Evolutionary conservation across 139 green algal species (phyloP), one percentile per base, ranked within the genome.

Genomic region (Limnomonas spitsbergensis): DNA sequence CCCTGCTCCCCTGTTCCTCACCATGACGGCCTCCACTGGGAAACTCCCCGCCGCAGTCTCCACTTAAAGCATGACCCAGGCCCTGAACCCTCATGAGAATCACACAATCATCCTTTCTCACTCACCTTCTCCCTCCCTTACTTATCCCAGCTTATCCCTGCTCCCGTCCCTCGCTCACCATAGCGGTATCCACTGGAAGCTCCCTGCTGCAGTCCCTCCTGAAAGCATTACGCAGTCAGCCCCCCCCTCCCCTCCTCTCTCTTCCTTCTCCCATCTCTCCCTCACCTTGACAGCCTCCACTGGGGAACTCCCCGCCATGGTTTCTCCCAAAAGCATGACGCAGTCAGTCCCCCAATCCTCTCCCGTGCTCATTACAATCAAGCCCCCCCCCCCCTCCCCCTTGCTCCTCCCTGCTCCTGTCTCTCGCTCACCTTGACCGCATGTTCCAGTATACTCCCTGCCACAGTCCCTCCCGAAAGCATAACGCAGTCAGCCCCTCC

Each of bases 181-280:
- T 89, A 36, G 95, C 92, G 0, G 91, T 91, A 88, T 97, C 87
- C 31, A 97, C 84, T 36, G 94, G 86, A 96, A 98, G 53, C 80
- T 85, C 32, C 94, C 94, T 38, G 93, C 92, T 29, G 94, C 94
- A 14, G 94, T 99, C 88, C 99, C 96, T 42, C 95, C 89, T 2
- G 91, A 98, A 34, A 99, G 91, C 95, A 99, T 99, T 79, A 98
- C 94, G 81, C 93, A 97, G 89, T 98, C 94, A 1, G 94, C 97
- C 80, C 94, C 94, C 81, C 98, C 94, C 66, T 98, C 85, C 81
- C n/a, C 9, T 9, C 9, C 56, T 70, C 24, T 27, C 42, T 9
- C 42, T 9, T 27, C 42, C 6, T 9, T 9, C 7, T 61, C n/a
- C n/a, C 27, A 6, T 71, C 3, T 3, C 14, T 37, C 32, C 40